Evolutionary conservation across 441 rosid genomes (phyloP), one percentile per base, ranked within the genome.

Genomic region (Breynia disticha): DNA sequence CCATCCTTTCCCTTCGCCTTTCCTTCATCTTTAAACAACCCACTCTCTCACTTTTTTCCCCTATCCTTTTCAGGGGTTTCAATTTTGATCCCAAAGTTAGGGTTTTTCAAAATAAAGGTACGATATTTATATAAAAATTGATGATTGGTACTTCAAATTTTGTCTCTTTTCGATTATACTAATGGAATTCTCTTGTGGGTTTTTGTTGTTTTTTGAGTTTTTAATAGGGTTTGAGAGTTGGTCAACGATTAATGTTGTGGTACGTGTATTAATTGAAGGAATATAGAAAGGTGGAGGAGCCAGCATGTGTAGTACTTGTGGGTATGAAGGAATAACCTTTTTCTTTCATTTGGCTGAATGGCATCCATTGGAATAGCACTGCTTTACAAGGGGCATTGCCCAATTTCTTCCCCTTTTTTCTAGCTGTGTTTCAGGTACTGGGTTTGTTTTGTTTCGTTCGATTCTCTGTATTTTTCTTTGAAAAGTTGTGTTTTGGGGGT

Each of bases 321-420:
- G 75, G 54, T 72, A 62, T 60, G 66, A 67, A 57, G 53, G 76
- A 60, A 68, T 67, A 53, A 70, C 54, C 47, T 73, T 79, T 73
- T 66, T 66, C 72, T 69, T 70, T 70, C 95, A 82, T 72, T 69
- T 84, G 66, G 87, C 94, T 62, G 91, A 90, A 70, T 90, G 97
- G 95, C 95, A 90, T 74, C 97, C 94, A 43, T 52, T 90, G 83
- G 80, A 90, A 74, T 75, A 75, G 74, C 64, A 18, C 16, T 64
- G 59, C 65, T 52, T 59, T 28, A 54, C 56, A 64, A 18, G 83
- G 83, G 90, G 79, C 54, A 64, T 46, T 59, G 64, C 58, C 76
- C 76, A 73, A 78, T 58, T 65, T 22, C 46, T 24, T n/a, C 56
- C 19, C 39, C 17, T 52, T 19, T 9, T 44, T 50, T 21, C 15